Conservation (phyloP, 2,329 filamentous ascomycete species). For the Volutella citrinella region DNA sequence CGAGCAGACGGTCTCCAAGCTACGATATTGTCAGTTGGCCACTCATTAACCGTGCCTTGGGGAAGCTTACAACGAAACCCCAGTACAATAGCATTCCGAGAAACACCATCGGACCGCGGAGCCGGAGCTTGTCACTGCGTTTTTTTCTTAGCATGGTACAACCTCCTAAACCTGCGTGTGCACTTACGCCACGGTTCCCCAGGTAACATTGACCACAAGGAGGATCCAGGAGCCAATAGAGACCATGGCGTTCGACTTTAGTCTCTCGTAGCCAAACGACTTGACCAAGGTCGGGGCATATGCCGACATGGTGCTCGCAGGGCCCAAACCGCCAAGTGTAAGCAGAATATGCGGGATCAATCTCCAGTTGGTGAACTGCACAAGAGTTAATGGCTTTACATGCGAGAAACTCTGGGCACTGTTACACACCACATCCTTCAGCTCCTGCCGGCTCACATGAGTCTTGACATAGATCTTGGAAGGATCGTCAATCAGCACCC, state of each 20-base stretch:
- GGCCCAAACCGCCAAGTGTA: constrained; percentile 16
- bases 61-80: too few relatives aligned
- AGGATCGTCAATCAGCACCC: constrained; percentile 28
- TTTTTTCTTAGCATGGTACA: constrained; percentile 3
- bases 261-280: constrained; percentile 32
- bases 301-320: constrained; percentile 14
- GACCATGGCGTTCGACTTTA: constrained; percentile 28
- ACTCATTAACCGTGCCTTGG: too few relatives aligned
- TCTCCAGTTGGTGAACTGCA: constrained; percentile 35
- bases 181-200: constrained; percentile 22
- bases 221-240: constrained; percentile 35
- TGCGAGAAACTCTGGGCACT: background rate
- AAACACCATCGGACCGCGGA: constrained; percentile 19
- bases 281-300: constrained; percentile 25
- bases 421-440: constrained; percentile 30
- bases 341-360: constrained; percentile 31
- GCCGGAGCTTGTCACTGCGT: constrained; percentile 17
- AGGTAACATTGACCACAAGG: constrained; percentile 29
- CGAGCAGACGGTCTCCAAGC: constrained; percentile 16
- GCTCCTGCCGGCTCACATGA: constrained; percentile 29
- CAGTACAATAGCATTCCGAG: constrained; percentile 5
- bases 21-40: constrained; percentile 4
- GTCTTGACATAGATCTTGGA: constrained; percentile 29
- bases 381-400: too few relatives aligned
- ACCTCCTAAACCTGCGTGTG: background rate